Evolutionary conservation across 1,284 basidiomycete genomes (phyloP), one percentile per base, ranked within the genome.

Genomic region (Heterobasidion parviporum): DNA sequence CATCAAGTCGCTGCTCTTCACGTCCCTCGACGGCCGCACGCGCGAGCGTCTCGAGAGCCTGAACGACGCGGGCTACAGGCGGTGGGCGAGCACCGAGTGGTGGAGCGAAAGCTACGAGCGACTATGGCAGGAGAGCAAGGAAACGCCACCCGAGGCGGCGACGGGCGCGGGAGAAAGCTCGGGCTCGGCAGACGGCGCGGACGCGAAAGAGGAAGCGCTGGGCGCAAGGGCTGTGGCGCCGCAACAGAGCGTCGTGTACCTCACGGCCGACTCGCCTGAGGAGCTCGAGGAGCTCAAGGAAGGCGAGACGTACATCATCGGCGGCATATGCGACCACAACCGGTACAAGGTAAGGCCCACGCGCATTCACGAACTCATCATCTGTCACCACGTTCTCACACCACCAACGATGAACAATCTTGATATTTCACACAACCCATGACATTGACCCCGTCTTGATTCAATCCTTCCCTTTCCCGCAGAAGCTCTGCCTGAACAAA

Each of bases 321-420:
- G 97, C 36, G 97, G 96, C 14, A 90, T 99, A 61, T 91, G 91
- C 59, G 97, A 99, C 70, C 90, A 90, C 64, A 99, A 99, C 72
- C 86, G 96, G 41, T 91, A 98, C 79, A 99, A 98, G 81, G 94
- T 90, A 62, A 56, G 71, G 44, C n/a, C 45, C n/a, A n/a, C 8
- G 16, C 18, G 20, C 10, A 36, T 15, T 9, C 44, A 36, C 50
- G 12, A 5, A 20, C 14, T n/a, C 38, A n/a, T 15, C 50, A 33
- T 33, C 34, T 43, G 43, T 32, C 20, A 44, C 12, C 32, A 32
- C 50, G 35, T 26, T 26, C 26, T 26, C 26, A 5, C 26, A 26
- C 26, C 26, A 26, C 26, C 26, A 26, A 26, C 5, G 26, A 26
- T 26, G 26, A 26, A 26, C 26, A 26, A 26, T 26, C 6, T 26